Conservation (phyloP, 108 stramenopile genomes). For the Nannochloropsis oceanica region DNA sequence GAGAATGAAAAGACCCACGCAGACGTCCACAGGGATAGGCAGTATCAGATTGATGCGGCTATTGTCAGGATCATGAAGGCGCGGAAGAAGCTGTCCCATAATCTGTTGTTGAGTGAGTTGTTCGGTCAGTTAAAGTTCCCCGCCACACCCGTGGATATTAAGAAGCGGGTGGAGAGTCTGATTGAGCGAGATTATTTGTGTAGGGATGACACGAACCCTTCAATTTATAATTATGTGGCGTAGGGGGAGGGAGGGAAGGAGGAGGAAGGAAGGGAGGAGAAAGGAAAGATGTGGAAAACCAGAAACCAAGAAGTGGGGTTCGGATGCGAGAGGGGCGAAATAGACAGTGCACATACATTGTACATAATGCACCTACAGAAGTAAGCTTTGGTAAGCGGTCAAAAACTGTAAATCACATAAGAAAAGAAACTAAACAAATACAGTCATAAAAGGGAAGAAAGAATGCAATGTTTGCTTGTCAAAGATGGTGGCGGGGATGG, state of each 20-base stretch:
- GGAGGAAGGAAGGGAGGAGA: too few species aligned
- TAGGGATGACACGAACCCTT: slow-evolving; percentile 64
- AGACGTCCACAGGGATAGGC: slow-evolving; percentile 69
- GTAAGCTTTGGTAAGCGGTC: too few species aligned
- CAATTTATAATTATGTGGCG: slow-evolving; percentile 85
- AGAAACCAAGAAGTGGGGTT: too few species aligned
- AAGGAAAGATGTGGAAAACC: too few species aligned
- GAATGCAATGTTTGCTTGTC: too few species aligned
- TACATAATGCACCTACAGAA: too few species aligned
- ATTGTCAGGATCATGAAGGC: slow-evolving; percentile 97
- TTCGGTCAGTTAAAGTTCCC: slow-evolving; percentile 80
- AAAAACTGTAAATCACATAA: too few species aligned
- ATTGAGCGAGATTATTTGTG: slow-evolving; percentile 98
- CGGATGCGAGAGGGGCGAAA: too few species aligned
- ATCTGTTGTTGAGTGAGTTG: slow-evolving; percentile 67
- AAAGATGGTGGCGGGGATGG: too few species aligned
- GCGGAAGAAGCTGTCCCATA: slow-evolving; percentile 76
- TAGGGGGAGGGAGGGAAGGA: slow-evolving; percentile 26
- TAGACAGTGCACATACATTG: too few species aligned
- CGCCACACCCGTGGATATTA: slow-evolving; percentile 62
- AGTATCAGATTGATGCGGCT: slow-evolving; percentile 88
- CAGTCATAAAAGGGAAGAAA: too few species aligned
- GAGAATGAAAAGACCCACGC: slow-evolving; percentile 79
- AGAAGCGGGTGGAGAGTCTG: slow-evolving; percentile 86
- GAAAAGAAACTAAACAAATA: too few species aligned